Evolutionary conservation across 495 filamentous ascomycete species (phyloP).

Genomic region (Aspergillus ostianus): DNA sequence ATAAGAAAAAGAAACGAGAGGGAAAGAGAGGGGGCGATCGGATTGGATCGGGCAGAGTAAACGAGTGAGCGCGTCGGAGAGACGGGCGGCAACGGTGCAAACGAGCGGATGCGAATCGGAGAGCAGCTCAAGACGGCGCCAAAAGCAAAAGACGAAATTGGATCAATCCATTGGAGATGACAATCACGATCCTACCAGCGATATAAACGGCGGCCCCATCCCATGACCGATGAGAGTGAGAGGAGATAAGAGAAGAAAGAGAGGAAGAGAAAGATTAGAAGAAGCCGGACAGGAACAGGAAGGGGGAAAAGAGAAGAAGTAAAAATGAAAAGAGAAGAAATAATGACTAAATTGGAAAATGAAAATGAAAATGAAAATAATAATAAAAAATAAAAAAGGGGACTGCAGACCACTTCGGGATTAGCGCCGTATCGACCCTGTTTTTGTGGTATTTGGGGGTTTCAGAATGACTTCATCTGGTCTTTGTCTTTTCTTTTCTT

Average conservation of each 20-base stretch:
- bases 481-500: neutral
- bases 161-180: constrained; percentile 19
- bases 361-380: too few relatives aligned
- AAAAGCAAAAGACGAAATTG: constrained; percentile 2
- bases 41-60: neutral
- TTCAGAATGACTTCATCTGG: neutral
- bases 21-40: neutral
- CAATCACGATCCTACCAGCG: constrained; percentile 31
- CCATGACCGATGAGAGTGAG: constrained; percentile 10
- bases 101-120: constrained; percentile 14
- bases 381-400: too few relatives aligned
- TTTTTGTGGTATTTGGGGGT: neutral
- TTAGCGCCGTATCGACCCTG: neutral
- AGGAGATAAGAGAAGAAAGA: constrained; percentile 2
- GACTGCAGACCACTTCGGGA: neutral
- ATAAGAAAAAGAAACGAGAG: neutral
- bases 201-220: constrained; percentile 22
- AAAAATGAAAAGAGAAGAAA: too few relatives aligned
- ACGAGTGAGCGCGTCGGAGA: constrained; percentile 7
- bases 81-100: constrained; percentile 8
- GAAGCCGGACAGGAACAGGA: constrained; percentile 1
- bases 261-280: neutral
- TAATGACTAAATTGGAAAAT: too few relatives aligned
- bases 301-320: too few relatives aligned
- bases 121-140: constrained; percentile 10